Evolutionary conservation across 108 stramenopile genomes (phyloP).

Genomic region (Discostella stelligeroides): DNA sequence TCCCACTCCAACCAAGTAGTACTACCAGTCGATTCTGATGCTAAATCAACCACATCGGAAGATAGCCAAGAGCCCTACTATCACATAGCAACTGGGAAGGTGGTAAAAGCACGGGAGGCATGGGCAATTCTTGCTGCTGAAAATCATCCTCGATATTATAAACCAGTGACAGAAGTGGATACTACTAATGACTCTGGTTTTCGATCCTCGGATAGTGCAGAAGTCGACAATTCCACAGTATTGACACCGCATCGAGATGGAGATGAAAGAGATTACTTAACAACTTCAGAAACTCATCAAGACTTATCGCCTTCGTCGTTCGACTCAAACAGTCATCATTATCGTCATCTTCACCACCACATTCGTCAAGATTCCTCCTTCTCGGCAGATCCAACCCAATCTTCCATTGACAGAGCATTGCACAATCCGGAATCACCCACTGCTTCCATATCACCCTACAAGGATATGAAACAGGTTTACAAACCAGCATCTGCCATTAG

Average conservation of each 20-base stretch:
- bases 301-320: background rate
- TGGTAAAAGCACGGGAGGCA: constrained; percentile 28
- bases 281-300: too few relatives aligned
- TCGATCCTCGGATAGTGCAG: background rate
- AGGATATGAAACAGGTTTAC: constrained; percentile 6
- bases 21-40: constrained; percentile 5
- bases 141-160: constrained; percentile 18
- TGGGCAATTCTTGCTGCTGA: constrained; percentile 25
- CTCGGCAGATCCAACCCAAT: constrained; percentile 31
- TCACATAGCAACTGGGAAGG: constrained; percentile 23
- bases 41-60: constrained; percentile 12
- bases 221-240: too few relatives aligned
- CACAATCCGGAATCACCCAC: constrained; percentile 28
- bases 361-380: background rate
- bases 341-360: too few relatives aligned
- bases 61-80: constrained; percentile 42
- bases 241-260: too few relatives aligned
- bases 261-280: too few relatives aligned
- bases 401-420: constrained; percentile 31
- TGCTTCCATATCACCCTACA: constrained; percentile 9
- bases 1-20: constrained; percentile 14
- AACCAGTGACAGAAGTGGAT: background rate
- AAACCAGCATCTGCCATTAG: background rate
- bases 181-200: background rate
- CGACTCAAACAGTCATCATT: background rate